Conservation (phyloP, 2,329 filamentous ascomycete species). For the Talaromyces islandicus region DNA sequence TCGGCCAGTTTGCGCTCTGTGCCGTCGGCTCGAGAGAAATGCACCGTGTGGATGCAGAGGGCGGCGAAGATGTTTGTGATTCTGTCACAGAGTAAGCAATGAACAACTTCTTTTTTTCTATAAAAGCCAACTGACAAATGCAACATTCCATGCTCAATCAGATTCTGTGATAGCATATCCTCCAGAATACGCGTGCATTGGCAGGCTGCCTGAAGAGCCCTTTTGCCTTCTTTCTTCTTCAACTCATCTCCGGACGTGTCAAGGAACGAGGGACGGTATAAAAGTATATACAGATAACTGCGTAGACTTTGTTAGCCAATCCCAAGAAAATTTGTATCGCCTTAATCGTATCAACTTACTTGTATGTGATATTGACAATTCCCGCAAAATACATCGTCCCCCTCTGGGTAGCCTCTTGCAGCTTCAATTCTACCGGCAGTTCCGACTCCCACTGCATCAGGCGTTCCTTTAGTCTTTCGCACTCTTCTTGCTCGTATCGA, state of each 20-base stretch:
- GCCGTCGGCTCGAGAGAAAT: constrained; percentile 31
- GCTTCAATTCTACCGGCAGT: constrained; percentile 29
- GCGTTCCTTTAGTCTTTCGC: constrained; percentile 23
- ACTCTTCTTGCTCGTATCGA: constrained; percentile 17
- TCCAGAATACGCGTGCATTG: constrained; percentile 44
- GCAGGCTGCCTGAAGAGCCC: constrained; percentile 42
- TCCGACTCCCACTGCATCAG: constrained; percentile 36
- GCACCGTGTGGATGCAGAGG: constrained; percentile 44
- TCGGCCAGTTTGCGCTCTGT: constrained; percentile 42
- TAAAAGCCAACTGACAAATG: constrained; percentile 30
- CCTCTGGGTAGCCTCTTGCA: constrained; percentile 23
- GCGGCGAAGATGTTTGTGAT: constrained; percentile 46
- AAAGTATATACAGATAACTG: constrained; percentile 41
- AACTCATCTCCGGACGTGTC: constrained; percentile 20
- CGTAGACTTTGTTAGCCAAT: neutral
- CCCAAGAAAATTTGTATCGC: neutral
- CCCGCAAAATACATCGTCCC: constrained; percentile 33
- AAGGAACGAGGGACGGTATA: constrained; percentile 41
- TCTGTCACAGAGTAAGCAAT: neutral
- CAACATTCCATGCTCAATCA: constrained; percentile 40
- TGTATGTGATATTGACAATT: constrained; percentile 42
- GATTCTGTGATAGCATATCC: constrained; percentile 40
- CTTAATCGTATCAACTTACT: constrained; percentile 27
- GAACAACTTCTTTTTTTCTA: neutral
- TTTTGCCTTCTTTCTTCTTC: constrained; percentile 28